Percentiles rank a stretch among this genome's conserved stretches.
phyloP scores from a whole-genome alignment of 352 stramenopile species.

The Pythium coloratum region DNA sequence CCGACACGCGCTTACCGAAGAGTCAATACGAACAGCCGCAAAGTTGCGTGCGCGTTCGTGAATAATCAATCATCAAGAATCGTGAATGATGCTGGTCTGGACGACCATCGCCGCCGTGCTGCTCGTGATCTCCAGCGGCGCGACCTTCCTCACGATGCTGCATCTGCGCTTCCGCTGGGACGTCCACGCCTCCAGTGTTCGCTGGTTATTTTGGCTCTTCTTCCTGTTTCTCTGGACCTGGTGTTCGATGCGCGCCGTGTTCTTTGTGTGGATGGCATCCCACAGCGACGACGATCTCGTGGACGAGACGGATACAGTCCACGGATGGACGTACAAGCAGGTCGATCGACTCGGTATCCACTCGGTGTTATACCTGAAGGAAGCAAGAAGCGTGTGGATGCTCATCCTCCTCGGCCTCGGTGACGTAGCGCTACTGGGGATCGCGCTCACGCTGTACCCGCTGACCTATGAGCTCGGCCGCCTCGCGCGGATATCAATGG shows the following conservation, averaged over 20 bases:
- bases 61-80: too few relatives aligned
- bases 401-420: too few relatives aligned
- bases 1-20: too few relatives aligned
- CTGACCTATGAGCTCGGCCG: too few relatives aligned
- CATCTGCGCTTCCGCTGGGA: constrained; percentile 25
- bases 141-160: constrained; percentile 24
- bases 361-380: constrained; percentile 32
- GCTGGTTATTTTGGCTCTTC: constrained; percentile 65
- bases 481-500: too few relatives aligned
- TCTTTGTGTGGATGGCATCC: constrained; percentile 36
- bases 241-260: constrained; percentile 37
- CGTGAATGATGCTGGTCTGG: constrained; percentile 18
- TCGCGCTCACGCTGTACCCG: too few relatives aligned
- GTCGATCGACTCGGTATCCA: constrained; percentile 52
- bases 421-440: too few relatives aligned
- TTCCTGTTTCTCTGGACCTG: constrained; percentile 52
- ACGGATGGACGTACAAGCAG: constrained; percentile 15
- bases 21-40: too few relatives aligned
- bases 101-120: constrained; percentile 9
- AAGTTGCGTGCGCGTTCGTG: too few relatives aligned
- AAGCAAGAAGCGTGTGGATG: constrained; percentile 8
- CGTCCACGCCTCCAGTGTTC: constrained; percentile 39
- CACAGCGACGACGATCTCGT: background rate
- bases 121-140: constrained; percentile 13
- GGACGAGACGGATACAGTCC: constrained; percentile 3